A percentile compares a stretch with the other conserved stretches of the same genome.
Evolutionary conservation across 441 rosid genomes (phyloP).

Genomic region (Erysimum cheiri): DNA sequence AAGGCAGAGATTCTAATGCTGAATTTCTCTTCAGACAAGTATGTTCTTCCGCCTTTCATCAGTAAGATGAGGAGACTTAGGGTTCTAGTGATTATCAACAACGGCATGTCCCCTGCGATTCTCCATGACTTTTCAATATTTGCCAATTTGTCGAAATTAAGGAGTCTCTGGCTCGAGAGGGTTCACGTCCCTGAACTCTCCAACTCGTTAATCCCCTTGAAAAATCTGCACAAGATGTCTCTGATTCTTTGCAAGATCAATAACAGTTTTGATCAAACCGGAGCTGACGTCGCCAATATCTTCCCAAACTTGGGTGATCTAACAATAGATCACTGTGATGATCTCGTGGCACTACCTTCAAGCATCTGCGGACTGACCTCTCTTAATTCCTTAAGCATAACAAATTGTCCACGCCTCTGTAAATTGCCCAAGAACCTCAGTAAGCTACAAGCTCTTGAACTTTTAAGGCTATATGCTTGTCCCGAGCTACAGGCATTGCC

Average conservation of each 20-base stretch:
- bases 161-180: constrained; percentile 87
- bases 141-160: constrained; percentile 54
- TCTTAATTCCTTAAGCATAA: constrained; percentile 68
- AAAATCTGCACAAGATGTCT: constrained; percentile 64
- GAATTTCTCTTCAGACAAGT: constrained; percentile 65
- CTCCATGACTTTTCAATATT: constrained; percentile 62
- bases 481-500: constrained; percentile 65
- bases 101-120: constrained; percentile 57
- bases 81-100: constrained; percentile 71
- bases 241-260: constrained; percentile 75
- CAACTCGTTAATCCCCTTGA: constrained; percentile 52
- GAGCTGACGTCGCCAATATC: constrained; percentile 51
- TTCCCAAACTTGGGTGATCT: constrained; percentile 73
- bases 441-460: constrained; percentile 53
- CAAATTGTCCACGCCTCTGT: constrained; percentile 77
- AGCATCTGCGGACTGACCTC: constrained; percentile 57
- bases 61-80: constrained; percentile 73
- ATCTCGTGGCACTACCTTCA: constrained; percentile 62
- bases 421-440: constrained; percentile 62
- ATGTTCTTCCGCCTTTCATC: constrained; percentile 77
- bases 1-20: constrained; percentile 83
- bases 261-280: constrained; percentile 63
- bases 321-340: constrained; percentile 81
- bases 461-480: constrained; percentile 78
- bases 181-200: constrained; percentile 60